Evolutionary conservation across 2,329 filamentous ascomycete genomes (phyloP), one percentile per base, ranked within the genome.

Genomic region (Aureobasidium sp.): DNA sequence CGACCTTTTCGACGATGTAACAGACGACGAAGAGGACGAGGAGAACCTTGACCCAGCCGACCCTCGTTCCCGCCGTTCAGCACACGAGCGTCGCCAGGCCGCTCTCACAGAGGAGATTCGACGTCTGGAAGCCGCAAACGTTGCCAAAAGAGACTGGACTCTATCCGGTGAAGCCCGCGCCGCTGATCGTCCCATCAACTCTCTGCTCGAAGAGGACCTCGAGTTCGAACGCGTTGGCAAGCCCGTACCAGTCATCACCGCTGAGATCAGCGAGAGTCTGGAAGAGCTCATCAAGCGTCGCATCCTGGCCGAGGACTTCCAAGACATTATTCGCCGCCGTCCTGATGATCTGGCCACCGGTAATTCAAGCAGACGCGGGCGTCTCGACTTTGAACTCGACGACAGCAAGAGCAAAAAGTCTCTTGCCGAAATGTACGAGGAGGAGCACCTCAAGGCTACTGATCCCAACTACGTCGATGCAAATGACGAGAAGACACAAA

Each of bases 181-280:
- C 1, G 80, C 80, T 0, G 90, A 94, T 66, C 84, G 94, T 37
- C 94, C 94, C 0, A 72, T 90, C 58, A 97, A 99, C 77, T 96
- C 93, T 0, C 81, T 99, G 2, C 83, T 99, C 1, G 92, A 97
- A 70, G 85, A 97, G 75, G 91, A 97, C 68, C 82, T 99, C 27
- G 93, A 97, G 65, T 99, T 97, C 70, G 94, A 99, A 75, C 86
- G 95, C 68, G 85, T 90, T 23, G 94, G 94, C 69, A 99, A 97
- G 73, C 93, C 94, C 0, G 88, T 97, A 0, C 90, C 93, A 1
- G 89, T 97, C 63, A 91, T 96, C 71, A 97, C 94, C 0, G 87
- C 89, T 43, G 92, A 96, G 73, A 81, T 95, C 42, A 95, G 86
- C 58, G 92, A 96, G 73, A 86, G 86, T 67, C 95, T 99, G 61